These are phyloP conservation scores for Gleditsia sinensis DNA, from an alignment of 306 rosid species.

Conservation along the genomic window DNA sequence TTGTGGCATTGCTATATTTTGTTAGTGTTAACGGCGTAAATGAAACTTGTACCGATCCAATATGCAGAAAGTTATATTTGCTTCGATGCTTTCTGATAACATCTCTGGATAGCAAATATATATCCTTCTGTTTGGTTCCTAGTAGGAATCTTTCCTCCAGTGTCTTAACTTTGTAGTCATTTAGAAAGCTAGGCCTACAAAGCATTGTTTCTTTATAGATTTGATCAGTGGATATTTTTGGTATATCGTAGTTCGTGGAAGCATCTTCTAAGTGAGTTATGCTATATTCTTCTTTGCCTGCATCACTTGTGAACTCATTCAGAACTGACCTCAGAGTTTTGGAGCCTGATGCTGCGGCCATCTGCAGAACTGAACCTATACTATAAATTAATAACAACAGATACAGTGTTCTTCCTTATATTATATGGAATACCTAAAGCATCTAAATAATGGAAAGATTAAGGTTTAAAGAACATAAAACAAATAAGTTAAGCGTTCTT, in stretches of 20 bases:
- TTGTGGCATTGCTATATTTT: too few species aligned
- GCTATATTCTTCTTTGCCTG: neutral
- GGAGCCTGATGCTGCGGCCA: neutral
- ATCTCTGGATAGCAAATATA: neutral
- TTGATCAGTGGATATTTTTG: neutral
- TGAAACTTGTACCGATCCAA: neutral
- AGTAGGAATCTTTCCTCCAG: neutral
- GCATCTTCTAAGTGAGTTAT: too few species aligned
- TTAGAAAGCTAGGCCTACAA: neutral
- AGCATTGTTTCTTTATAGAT: neutral
- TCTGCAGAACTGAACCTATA: too few species aligned
- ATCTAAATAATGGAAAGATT: too few species aligned
- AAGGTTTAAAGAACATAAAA: too few species aligned
- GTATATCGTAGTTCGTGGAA: too few species aligned
- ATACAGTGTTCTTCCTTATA: too few species aligned
- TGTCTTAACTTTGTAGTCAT: neutral
- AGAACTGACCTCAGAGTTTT: neutral
- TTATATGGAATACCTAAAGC: too few species aligned
- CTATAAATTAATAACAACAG: too few species aligned
- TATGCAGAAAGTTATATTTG: neutral
- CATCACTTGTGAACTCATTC: neutral
- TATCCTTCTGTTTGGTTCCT: neutral
- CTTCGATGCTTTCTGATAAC: neutral
- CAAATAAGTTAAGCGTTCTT: too few species aligned
- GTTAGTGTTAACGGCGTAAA: fast-evolving